Evolutionary conservation across 768 basidiomycete species (phyloP), one percentile per base, ranked within the genome.

Genomic region (Paxillus rubicundulus): DNA sequence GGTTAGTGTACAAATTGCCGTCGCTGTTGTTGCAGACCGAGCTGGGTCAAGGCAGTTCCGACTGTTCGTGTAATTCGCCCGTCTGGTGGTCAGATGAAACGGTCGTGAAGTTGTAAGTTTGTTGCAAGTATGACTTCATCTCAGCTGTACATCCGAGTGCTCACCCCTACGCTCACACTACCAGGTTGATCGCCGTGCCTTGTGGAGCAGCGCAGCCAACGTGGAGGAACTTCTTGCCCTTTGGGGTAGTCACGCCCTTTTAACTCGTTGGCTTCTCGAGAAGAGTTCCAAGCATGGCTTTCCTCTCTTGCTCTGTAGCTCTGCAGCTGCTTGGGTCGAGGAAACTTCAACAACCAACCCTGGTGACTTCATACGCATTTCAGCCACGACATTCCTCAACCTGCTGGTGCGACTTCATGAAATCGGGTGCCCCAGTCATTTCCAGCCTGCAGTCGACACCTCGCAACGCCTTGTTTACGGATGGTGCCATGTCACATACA

Each of bases 351-450:
- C 62, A 60, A 65, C 47, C 55, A n/a, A n/a, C n/a, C 57, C 63
- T 54, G 55, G 24, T 24, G 54, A 52, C 65, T 63, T 70, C 62
- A 47, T 65, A 58, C 64, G 60, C 56, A 55, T 59, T 64, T 56
- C 66, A 63, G 55, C 38, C 66, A 61, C 55, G 56, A 53, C 56
- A 49, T 9, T 57, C 50, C 42, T 45, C 39, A 52, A 54, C 61
- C 41, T 63, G 52, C 49, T 54, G 59, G 55, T 54, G 41, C 51
- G 39, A 44, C 52, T 49, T 53, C 41, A 53, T 24, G 27, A 9
- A 30, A 33, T 32, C 18, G 40, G 32, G 14, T 18, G 8, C 45
- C 14, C 44, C n/a, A 17, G 52, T 56, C 48, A 56, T 56, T 45
- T 49, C 50, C 42, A 54, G 50, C 57, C 61, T 59, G 54, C 52